A percentile compares a stretch with the other conserved stretches of the same genome.
These are phyloP conservation scores for Alliaria petiolata DNA, from an alignment of 345 rosid species.

Conservation along the genomic window DNA sequence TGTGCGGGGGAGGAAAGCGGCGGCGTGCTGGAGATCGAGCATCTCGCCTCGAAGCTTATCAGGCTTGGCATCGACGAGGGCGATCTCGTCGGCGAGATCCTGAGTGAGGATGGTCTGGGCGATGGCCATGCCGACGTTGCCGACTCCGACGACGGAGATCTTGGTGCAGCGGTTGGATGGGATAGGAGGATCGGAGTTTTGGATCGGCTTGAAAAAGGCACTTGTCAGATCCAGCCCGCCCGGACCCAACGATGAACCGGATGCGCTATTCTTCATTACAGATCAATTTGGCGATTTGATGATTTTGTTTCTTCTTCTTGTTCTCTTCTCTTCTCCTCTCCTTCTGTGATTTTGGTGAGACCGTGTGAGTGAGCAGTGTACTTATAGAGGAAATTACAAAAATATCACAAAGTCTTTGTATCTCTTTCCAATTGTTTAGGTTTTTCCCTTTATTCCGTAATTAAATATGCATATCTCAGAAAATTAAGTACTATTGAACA, in stretches of 20 bases:
- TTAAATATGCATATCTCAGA: too few species aligned
- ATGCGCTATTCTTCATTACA: slow-evolving; percentile 52
- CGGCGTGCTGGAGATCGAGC: slow-evolving; percentile 99
- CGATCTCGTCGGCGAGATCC: slow-evolving; percentile 67
- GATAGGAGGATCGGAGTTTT: slow-evolving; percentile 47
- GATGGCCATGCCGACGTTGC: slow-evolving; percentile 97
- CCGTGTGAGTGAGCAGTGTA: background rate
- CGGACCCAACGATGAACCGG: slow-evolving; percentile 58
- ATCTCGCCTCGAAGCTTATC: slow-evolving; percentile 88
- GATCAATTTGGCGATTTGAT: background rate
- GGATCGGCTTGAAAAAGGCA: slow-evolving; percentile 71
- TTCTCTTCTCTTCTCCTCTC: background rate
- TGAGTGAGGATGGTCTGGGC: slow-evolving; percentile 96
- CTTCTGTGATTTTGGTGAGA: background rate
- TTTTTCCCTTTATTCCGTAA: too few species aligned
- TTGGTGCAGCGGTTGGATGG: slow-evolving; percentile 59
- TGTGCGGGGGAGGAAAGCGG: slow-evolving; percentile 93
- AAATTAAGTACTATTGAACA: too few species aligned
- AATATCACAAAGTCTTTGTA: too few species aligned
- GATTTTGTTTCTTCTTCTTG: background rate
- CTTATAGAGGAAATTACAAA: background rate
- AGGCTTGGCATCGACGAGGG: slow-evolving; percentile 62
- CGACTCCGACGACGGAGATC: slow-evolving; percentile 78
- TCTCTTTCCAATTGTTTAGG: too few species aligned
- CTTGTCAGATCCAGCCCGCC: slow-evolving; percentile 58